These are phyloP conservation scores for Rheum nobile DNA, from an alignment of 148 eudicot genomes.

Conservation along the genomic window DNA sequence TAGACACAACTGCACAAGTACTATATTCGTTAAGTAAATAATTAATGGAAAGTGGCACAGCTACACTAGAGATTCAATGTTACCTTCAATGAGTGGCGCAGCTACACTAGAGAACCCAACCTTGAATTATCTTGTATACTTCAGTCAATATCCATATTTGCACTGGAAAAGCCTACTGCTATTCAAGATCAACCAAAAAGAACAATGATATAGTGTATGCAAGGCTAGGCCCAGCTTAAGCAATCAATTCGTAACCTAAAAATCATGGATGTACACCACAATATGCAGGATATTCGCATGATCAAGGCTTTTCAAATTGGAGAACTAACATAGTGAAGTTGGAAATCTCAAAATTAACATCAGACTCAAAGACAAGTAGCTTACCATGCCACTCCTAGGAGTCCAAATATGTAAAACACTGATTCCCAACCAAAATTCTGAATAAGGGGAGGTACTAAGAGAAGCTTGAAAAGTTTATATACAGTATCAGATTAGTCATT, in stretches of 20 bases:
- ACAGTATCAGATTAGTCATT: not conserved
- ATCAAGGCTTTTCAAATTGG: not conserved
- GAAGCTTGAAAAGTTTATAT: conserved; percentile 43
- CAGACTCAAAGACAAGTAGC: conserved; percentile 17
- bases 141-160: conserved; percentile 17
- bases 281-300: not conserved
- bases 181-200: conserved; percentile 15
- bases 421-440: conserved; percentile 95
- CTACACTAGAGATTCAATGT: not conserved
- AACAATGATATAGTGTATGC: not conserved
- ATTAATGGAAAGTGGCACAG: not conserved
- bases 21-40: not conserved
- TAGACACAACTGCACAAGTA: not conserved
- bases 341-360: not conserved
- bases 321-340: not conserved
- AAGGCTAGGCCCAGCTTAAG: conserved; percentile 3
- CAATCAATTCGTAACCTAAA: not conserved
- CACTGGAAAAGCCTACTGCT: conserved; percentile 13
- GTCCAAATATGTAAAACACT: conserved; percentile 85
- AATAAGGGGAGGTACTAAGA: conserved; percentile 92
- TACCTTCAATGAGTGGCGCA: conserved; percentile 65
- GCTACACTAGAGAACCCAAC: conserved; percentile 41
- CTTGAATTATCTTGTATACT: conserved; percentile 27
- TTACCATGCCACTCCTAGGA: conserved; percentile 83
- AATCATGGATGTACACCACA: not conserved